Evolutionary conservation across 225 moss, liverwort and hornwort genomes (phyloP).

Genomic region (Antitrichia curtipendula): DNA sequence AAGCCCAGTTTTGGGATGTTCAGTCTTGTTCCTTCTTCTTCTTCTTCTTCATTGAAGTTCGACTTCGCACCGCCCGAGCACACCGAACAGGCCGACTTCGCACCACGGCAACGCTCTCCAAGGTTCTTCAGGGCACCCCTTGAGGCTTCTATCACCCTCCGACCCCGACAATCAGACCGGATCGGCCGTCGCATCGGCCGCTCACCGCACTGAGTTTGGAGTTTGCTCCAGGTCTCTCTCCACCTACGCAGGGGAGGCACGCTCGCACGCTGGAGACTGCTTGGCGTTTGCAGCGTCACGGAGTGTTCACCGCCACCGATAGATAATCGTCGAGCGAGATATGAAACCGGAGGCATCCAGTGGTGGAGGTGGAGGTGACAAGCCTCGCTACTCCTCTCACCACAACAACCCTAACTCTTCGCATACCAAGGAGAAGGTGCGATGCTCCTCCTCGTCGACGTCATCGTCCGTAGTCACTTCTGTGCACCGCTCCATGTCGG

Average conservation of each 20-base stretch:
- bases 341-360: constrained; percentile 41
- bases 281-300: neutral
- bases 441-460: constrained; percentile 14
- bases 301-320: neutral
- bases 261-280: neutral
- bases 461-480: neutral
- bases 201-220: neutral
- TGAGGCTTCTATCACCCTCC: neutral
- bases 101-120: neutral
- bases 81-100: neutral
- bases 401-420: neutral
- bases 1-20: too few species aligned
- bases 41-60: neutral
- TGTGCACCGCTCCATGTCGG: constrained; percentile 26
- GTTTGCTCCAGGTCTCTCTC: neutral
- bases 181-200: neutral
- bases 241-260: neutral
- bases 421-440: constrained; percentile 11
- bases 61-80: neutral
- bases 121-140: neutral
- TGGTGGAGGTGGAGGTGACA: constrained; percentile 26
- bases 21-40: neutral
- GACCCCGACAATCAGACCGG: neutral
- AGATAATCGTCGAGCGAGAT: constrained; percentile 11
- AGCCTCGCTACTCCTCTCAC: constrained; percentile 22